A percentile compares a stretch with the other conserved stretches of the same genome.
Evolutionary conservation across 441 rosid species (phyloP).

Genomic region (Gossypium gossypioides): DNA sequence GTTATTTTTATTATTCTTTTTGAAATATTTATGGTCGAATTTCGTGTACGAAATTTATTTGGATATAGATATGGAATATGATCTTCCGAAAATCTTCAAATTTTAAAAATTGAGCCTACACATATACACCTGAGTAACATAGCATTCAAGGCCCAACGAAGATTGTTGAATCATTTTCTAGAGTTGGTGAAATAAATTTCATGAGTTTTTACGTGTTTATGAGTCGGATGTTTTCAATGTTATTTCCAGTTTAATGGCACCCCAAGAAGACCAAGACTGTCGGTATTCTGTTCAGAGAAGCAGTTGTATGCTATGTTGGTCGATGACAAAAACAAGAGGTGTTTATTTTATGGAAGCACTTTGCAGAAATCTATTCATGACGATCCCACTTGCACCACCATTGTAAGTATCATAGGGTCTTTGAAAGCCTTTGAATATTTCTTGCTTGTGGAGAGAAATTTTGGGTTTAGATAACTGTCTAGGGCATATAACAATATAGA

Average conservation of each 20-base stretch:
- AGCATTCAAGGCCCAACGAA: neutral
- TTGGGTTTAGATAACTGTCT: neutral
- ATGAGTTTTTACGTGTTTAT: neutral
- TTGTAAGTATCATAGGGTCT: slow-evolving; percentile 34
- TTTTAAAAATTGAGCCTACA: too few relatives aligned
- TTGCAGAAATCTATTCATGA: slow-evolving; percentile 65
- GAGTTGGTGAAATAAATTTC: neutral
- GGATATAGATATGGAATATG: neutral
- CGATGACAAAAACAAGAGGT: slow-evolving; percentile 71
- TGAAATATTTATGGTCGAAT: neutral
- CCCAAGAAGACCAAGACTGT: slow-evolving; percentile 57
- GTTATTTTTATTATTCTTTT: neutral
- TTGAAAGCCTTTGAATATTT: neutral
- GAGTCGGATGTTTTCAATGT: neutral
- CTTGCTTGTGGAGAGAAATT: neutral
- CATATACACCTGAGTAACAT: neutral
- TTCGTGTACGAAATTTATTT: neutral
- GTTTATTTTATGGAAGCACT: slow-evolving; percentile 68
- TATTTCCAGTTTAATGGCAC: slow-evolving; percentile 70
- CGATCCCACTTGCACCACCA: slow-evolving; percentile 39
- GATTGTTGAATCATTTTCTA: neutral
- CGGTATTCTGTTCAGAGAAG: slow-evolving; percentile 81
- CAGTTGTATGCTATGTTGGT: slow-evolving; percentile 83
- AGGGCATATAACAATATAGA: neutral
- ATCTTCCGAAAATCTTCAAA: neutral